These are phyloP conservation scores for Darksidea phi DNA, from an alignment of 495 filamentous ascomycete genomes.

Conservation along the genomic window DNA sequence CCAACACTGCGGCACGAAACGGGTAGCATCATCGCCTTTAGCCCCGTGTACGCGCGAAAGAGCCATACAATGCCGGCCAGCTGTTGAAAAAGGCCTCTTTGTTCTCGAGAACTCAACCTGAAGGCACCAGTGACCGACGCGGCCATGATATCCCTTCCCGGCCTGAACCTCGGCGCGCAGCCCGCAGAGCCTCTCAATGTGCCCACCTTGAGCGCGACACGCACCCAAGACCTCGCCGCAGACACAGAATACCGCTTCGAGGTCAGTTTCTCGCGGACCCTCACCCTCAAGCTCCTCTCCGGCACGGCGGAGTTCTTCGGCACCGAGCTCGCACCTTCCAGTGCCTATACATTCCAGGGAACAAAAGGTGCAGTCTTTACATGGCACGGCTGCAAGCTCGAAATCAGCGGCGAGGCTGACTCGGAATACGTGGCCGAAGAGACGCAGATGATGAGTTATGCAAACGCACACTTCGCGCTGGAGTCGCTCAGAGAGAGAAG, in stretches of 20 bases:
- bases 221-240: constrained; percentile 38
- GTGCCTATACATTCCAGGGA: constrained; percentile 72
- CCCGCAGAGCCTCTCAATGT: constrained; percentile 6
- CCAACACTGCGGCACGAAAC: too few relatives aligned
- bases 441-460: constrained; percentile 76
- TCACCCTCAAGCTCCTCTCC: constrained; percentile 58
- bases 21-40: too few relatives aligned
- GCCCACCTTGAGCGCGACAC: constrained; percentile 13
- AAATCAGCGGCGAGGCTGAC: constrained; percentile 65
- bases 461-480: constrained; percentile 85
- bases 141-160: constrained; percentile 33
- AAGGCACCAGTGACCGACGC: too few relatives aligned
- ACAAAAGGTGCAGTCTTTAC: constrained; percentile 86
- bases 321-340: constrained; percentile 81
- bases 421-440: constrained; percentile 79
- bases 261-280: constrained; percentile 58
- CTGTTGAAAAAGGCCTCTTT: too few relatives aligned
- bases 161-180: constrained; percentile 28
- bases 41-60: too few relatives aligned
- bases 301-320: constrained; percentile 95
- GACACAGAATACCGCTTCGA: constrained; percentile 89
- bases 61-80: too few relatives aligned
- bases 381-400: constrained; percentile 82
- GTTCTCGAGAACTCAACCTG: too few relatives aligned
- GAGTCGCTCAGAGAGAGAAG: constrained; percentile 61